These are phyloP conservation scores for Dictyostelium purpureum DNA, from an alignment of 78 protist species.

Conservation along the genomic window DNA sequence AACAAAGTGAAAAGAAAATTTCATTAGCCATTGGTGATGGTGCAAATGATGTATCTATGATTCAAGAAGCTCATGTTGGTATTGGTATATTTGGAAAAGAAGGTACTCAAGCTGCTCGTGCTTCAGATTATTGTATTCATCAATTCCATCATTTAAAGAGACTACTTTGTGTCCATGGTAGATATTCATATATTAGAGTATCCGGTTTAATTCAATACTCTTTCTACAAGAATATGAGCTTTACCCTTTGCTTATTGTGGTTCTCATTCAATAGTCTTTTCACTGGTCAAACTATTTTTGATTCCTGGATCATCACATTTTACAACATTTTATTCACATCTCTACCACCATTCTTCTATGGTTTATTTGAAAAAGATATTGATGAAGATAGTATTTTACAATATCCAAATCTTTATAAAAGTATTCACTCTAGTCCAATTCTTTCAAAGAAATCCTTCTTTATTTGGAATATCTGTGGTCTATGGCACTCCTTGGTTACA, in stretches of 20 bases:
- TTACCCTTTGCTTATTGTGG: slow-evolving; percentile 75
- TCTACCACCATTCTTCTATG: slow-evolving; percentile 87
- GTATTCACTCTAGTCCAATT: slow-evolving; percentile 1
- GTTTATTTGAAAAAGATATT: slow-evolving; percentile 75
- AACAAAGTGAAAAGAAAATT: slow-evolving; percentile 24
- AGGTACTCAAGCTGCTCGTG: slow-evolving; percentile 95
- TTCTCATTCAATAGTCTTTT: slow-evolving; percentile 66
- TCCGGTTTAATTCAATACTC: slow-evolving; percentile 87
- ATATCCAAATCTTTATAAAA: slow-evolving; percentile 44
- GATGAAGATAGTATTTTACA: slow-evolving; percentile 66
- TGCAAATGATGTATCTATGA: slow-evolving; percentile 97
- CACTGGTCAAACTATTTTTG: slow-evolving; percentile 89
- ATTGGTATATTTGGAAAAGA: slow-evolving; percentile 94
- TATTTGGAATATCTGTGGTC: slow-evolving; percentile 61
- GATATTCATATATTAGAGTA: slow-evolving; percentile 84
- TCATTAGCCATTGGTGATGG: slow-evolving; percentile 96
- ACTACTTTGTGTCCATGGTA: slow-evolving; percentile 92
- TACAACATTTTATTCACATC: slow-evolving; percentile 91
- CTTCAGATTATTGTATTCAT: slow-evolving; percentile 93
- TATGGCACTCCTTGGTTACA: slow-evolving; percentile 63
- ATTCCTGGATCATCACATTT: slow-evolving; percentile 82
- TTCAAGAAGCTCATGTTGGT: slow-evolving; percentile 92
- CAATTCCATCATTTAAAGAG: slow-evolving; percentile 83
- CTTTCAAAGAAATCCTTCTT: slow-evolving; percentile 27
- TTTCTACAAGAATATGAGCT: slow-evolving; percentile 92